Base-by-base conservation (phyloP, 1,284 basidiomycete species). In the Hemileia vastatrix region DNA sequence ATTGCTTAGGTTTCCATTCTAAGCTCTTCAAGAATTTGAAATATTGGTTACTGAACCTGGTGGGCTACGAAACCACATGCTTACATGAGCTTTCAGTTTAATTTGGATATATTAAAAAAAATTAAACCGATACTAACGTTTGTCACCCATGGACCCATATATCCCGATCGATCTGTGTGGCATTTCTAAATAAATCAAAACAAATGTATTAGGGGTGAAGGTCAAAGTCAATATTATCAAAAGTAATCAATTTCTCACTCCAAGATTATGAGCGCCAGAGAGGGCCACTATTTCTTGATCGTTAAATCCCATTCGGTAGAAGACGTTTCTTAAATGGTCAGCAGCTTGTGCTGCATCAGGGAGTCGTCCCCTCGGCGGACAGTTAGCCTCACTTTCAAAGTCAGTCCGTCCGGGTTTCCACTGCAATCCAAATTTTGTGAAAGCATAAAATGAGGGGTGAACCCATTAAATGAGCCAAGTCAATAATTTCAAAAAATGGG, bases 211-310 rank as follows among this genome's bases (percentile, higher is more conserved):
- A 4, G 21, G 9, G 6, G 4, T 31, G 31, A 47, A 24, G 45
- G 33, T 59, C 49, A 27, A 60, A 71, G 70, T 75, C 72, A 61
- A 68, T 68, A 68, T 72, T 71, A 58, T 68, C 64, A 65, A 72
- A 71, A 48, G 65, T 68, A 19, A 67, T 68, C 23, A 68, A 71
- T 24, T 15, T 63, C 67, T 31, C 27, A 70, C 67, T 1, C 80
- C 81, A 19, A 83, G 72, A 59, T 77, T 77, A 72, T 82, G 81
- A 4, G 81, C 81, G 3, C 81, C 81, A 13, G 77, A 78, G 3
- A 83, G 77, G 1, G 81, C 81, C 9, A 82, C 81, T 27, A 82
- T 81, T 72, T 83, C 82, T 69, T 80, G 77, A 65, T 77, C 80
- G 65, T 77, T 78, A 72, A 80, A 81, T 50, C 80, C 80, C 79